Conservation (phyloP, 2,329 filamentous ascomycete species). For the Cryoendolithus antarcticus region DNA sequence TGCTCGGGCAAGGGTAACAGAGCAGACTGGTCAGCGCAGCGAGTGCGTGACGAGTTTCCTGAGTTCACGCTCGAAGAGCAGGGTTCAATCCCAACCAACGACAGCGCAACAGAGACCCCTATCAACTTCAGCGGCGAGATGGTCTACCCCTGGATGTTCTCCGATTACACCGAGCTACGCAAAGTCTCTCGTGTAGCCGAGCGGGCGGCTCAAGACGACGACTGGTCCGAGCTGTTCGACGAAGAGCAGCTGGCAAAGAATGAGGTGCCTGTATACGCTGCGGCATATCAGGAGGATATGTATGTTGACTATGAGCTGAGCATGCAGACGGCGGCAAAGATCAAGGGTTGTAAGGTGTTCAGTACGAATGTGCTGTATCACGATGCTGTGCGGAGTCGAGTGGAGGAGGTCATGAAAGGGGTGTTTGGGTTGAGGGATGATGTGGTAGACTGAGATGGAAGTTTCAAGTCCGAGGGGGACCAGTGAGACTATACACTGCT, state of each 20-base stretch:
- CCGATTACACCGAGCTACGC: conserved; percentile 64
- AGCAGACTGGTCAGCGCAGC: conserved; percentile 64
- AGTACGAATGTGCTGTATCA: conserved; percentile 84
- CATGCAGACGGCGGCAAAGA: conserved; percentile 58
- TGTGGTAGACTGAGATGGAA: conserved; percentile 37
- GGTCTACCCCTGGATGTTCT: conserved; percentile 77
- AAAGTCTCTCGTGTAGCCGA: conserved; percentile 57
- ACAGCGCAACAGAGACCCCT: conserved; percentile 29
- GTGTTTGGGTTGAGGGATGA: conserved; percentile 68
- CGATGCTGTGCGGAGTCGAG: conserved; percentile 60
- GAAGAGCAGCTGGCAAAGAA: conserved; percentile 60
- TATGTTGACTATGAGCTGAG: conserved; percentile 73
- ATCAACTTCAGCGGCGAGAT: conserved; percentile 85
- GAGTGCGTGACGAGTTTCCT: conserved; percentile 42
- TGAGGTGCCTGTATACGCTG: conserved; percentile 73
- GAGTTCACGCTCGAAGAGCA: conserved; percentile 35
- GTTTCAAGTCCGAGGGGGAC: too few relatives aligned
- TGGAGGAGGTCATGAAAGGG: conserved; percentile 63
- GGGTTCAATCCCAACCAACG: conserved; percentile 11
- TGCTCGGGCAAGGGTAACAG: conserved; percentile 47
- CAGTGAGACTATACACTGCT: too few relatives aligned
- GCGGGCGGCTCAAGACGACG: conserved; percentile 51
- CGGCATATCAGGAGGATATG: conserved; percentile 78
- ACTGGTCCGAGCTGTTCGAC: conserved; percentile 72
- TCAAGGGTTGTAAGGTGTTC: conserved; percentile 67